Base-by-base conservation (phyloP, 169 alveolate genomes). In the Prorocentrum cordatum region DNA sequence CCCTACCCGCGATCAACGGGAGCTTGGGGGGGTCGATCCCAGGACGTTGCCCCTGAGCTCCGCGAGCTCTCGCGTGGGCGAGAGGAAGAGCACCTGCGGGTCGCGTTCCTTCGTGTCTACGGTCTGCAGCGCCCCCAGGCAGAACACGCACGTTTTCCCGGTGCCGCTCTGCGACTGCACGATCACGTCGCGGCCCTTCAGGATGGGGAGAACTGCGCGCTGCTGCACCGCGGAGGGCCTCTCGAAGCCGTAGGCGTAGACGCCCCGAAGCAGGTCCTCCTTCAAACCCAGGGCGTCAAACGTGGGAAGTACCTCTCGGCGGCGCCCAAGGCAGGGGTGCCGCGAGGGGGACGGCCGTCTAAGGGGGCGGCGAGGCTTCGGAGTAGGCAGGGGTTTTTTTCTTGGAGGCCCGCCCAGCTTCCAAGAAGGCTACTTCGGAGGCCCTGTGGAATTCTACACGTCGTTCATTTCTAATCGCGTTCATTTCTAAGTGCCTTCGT, bases 161-260 rank as follows among this genome's bases (percentile, higher is more conserved):
- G 54, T 42, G 16, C 54, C 54, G 54, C 54, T 42, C 71, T 62
- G 71, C 20, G 71, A 62, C 38, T 62, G 71, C 42, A 62, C 71
- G 4, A 62, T 62, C 14, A 62, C 71, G 38, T 62, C 71, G 38
- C 71, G 71, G 24, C 99, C 99, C 77, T 96, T 93, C 64, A 96
- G 92, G 33, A 98, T 97, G 20, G 99, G 99, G 59, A 96, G 95
- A 83, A 98, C 97, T 33, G 99, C 99, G 85, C 99, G 96, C 92
- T 97, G 97, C 95, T 98, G 98, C 24, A 98, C 98, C 29, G 99
- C 99, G 24, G 99, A 97, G 26, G 99, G 99, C 82, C 96, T 96
- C 93, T 97, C 99, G 92, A 98, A 98, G 24, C 99, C 99, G 93
- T 97, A 62, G 9, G 71, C 71, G 71, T 62, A 62, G 14, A 62